phyloP scores from a whole-genome alignment of 148 eudicot genomes.

The Cornus kousa region DNA sequence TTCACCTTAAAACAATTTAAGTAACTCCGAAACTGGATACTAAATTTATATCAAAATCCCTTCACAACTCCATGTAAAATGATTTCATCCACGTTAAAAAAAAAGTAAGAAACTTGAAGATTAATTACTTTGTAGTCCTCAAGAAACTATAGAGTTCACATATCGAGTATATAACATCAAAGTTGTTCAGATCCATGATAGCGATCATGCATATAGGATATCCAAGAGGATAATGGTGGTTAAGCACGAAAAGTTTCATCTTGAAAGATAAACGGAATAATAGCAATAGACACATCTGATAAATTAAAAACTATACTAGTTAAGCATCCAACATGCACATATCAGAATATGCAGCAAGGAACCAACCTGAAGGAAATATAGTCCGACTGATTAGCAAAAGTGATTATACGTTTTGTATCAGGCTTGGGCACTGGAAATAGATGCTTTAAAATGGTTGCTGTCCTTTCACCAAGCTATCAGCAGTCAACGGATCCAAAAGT shows the following conservation, averaged over 20 bases:
- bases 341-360: neutral
- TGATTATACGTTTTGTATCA: conserved; percentile 85
- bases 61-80: neutral
- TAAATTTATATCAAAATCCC: neutral
- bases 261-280: neutral
- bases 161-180: neutral
- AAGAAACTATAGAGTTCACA: neutral
- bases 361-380: conserved; percentile 91
- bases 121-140: neutral
- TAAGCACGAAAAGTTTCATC: neutral
- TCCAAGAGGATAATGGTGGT: neutral
- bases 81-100: too few relatives aligned
- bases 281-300: neutral
- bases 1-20: neutral
- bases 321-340: neutral
- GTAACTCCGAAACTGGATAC: neutral
- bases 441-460: conserved; percentile 83
- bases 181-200: neutral
- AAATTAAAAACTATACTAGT: neutral
- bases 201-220: conserved; percentile 6
- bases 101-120: too few relatives aligned
- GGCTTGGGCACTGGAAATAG: conserved; percentile 97
- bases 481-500: conserved; percentile 15
- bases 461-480: conserved; percentile 72
- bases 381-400: conserved; percentile 90